A percentile compares a stretch with the other conserved stretches of the same genome.
These are phyloP conservation scores for Coemansia pectinata DNA, from an alignment of 192 early-diverging fungal genomes.

Conservation along the genomic window DNA sequence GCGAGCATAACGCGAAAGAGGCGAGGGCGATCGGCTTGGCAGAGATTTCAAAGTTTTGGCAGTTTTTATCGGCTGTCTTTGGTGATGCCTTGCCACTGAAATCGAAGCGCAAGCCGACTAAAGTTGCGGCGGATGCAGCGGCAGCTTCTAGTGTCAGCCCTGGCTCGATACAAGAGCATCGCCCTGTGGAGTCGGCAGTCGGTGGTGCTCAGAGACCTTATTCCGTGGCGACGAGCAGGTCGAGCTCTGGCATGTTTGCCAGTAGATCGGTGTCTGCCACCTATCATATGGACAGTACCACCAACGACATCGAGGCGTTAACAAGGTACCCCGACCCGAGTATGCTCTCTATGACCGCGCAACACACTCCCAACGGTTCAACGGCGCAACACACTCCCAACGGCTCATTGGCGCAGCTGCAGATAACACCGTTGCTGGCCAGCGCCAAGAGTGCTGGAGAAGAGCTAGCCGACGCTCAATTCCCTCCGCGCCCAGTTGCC, in stretches of 20 bases:
- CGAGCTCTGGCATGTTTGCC: constrained; percentile 48
- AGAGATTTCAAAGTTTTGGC: constrained; percentile 48
- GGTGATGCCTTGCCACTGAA: constrained; percentile 39
- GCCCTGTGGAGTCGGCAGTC: background rate
- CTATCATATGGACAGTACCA: constrained; percentile 1
- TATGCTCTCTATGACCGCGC: background rate
- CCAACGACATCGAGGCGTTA: constrained; percentile 33
- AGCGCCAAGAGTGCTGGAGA: background rate
- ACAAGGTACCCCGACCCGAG: background rate
- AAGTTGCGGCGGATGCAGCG: background rate
- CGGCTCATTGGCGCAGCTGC: constrained; percentile 13
- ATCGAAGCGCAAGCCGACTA: constrained; percentile 9
- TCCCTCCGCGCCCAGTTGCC: background rate
- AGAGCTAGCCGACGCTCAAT: background rate
- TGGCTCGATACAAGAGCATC: background rate
- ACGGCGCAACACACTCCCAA: constrained; percentile 1
- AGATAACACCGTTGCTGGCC: background rate
- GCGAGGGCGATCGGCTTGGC: constrained; percentile 13
- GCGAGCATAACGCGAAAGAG: constrained; percentile 23
- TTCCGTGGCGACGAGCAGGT: constrained; percentile 34
- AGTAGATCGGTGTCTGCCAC: constrained; percentile 34
- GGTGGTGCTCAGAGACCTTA: background rate
- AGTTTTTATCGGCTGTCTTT: constrained; percentile 36
- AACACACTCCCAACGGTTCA: constrained; percentile 1
- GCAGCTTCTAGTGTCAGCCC: background rate